Evolutionary conservation across 1,139 yeast genomes (phyloP).

Genomic region (Debaryomycetaceae sp.): DNA sequence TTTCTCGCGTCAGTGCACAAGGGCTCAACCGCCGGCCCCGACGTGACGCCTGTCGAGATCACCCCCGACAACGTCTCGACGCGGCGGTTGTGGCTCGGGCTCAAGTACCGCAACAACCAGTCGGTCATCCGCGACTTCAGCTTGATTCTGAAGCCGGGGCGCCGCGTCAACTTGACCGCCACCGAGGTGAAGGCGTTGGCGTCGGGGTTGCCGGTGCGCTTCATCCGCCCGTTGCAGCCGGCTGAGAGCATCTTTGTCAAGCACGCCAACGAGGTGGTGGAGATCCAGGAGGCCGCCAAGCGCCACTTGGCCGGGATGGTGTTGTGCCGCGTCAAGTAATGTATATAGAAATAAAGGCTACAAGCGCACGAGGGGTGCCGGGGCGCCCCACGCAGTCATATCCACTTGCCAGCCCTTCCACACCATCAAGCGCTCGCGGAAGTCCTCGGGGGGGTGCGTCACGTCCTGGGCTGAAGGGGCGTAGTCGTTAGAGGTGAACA

Average conservation of each 20-base stretch:
- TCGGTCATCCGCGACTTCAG: conserved; percentile 73
- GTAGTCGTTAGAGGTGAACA: conserved; percentile 30
- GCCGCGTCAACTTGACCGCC: conserved; percentile 60
- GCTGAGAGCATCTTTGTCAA: conserved; percentile 81
- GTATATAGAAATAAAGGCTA: conserved; percentile 7
- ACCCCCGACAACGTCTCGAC: conserved; percentile 85
- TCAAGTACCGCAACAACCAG: conserved; percentile 78
- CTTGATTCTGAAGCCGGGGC: conserved; percentile 80
- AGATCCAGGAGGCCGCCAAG: conserved; percentile 80
- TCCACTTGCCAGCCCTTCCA: conserved; percentile 90
- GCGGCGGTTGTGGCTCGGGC: conserved; percentile 86
- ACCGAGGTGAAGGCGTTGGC: conserved; percentile 71
- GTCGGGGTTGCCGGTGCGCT: conserved; percentile 70
- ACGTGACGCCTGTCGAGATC: conserved; percentile 64
- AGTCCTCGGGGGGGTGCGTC: conserved; percentile 24
- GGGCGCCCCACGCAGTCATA: conserved; percentile 68
- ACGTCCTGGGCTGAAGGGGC: conserved; percentile 32
- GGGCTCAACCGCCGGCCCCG: conserved; percentile 92
- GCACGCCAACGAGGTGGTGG: conserved; percentile 53
- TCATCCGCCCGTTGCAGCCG: conserved; percentile 77
- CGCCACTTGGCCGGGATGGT: conserved; percentile 72
- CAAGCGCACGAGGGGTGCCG: background rate
- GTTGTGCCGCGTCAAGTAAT: conserved; percentile 68
- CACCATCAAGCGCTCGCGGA: conserved; percentile 41
- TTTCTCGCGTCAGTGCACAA: conserved; percentile 78